phyloP scores from a whole-genome alignment of 495 filamentous ascomycete genomes.

The Aspergillus conjunctus region DNA sequence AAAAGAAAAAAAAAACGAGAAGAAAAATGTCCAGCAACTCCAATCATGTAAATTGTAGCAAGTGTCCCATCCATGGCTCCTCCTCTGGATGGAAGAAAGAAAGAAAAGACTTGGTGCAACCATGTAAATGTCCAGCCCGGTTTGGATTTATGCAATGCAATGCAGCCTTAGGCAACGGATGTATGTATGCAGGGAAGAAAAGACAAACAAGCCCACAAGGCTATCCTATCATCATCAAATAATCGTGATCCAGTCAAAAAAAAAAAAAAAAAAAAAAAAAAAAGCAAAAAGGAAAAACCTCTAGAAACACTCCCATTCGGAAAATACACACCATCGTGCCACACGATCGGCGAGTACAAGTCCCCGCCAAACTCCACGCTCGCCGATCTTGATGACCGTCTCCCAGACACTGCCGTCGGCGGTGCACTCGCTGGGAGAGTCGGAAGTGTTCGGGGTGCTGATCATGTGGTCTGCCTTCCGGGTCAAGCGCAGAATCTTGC shows the following conservation, averaged over 20 bases:
- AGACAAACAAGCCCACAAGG: slow-evolving; percentile 5
- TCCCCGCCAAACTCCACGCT: slow-evolving; percentile 87
- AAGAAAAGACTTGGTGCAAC: slow-evolving; percentile 17
- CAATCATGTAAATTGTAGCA: slow-evolving; percentile 12
- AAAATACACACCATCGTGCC: slow-evolving; percentile 97
- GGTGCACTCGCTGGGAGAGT: slow-evolving; percentile 52
- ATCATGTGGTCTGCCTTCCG: slow-evolving; percentile 78
- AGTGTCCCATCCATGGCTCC: slow-evolving; percentile 2
- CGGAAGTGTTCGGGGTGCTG: slow-evolving; percentile 45
- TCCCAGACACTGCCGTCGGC: slow-evolving; percentile 90
- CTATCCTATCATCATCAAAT: not conserved
- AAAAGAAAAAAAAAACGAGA: slow-evolving; percentile 6
- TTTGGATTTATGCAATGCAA: slow-evolving; percentile 25
- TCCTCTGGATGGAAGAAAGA: not conserved
- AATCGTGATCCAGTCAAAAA: not conserved
- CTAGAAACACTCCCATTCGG: slow-evolving; percentile 81
- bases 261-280: slow-evolving; percentile 16
- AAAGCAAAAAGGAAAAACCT: slow-evolving; percentile 21
- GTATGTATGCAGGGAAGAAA: slow-evolving; percentile 13
- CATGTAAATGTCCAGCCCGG: slow-evolving; percentile 18
- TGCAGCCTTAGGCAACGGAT: slow-evolving; percentile 12
- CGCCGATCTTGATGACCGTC: slow-evolving; percentile 96
- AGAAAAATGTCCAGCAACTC: slow-evolving; percentile 8
- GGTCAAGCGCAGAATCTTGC: slow-evolving; percentile 89
- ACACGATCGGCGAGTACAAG: slow-evolving; percentile 93